Conservation (phyloP, 768 basidiomycete species). For the Mycena haematopus region DNA sequence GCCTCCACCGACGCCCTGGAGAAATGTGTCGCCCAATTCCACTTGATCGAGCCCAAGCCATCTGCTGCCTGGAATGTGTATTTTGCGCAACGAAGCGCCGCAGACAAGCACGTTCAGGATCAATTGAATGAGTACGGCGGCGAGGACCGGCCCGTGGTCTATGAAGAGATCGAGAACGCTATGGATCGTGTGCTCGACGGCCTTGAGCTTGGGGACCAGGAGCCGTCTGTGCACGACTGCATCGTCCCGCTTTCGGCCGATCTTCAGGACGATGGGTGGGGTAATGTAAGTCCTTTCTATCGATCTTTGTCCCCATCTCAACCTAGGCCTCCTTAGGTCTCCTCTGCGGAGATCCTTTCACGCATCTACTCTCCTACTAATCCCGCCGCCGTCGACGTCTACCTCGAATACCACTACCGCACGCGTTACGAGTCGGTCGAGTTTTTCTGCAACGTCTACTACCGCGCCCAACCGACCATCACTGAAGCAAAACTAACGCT, state of each 20-base stretch:
- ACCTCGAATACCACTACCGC: conserved; percentile 20
- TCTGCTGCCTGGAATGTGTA: conserved; percentile 7
- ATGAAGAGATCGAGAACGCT: conserved; percentile 17
- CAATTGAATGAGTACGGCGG: background rate
- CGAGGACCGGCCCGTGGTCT: conserved; percentile 9
- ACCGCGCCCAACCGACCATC: conserved; percentile 14
- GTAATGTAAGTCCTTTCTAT: conserved; percentile 1
- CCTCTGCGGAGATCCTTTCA: conserved; percentile 8
- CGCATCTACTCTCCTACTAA: conserved; percentile 22
- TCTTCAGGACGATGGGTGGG: conserved; percentile 11
- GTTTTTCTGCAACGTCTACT: conserved; percentile 18
- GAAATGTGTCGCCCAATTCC: conserved; percentile 16
- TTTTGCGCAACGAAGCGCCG: conserved; percentile 10
- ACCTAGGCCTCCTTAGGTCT: background rate
- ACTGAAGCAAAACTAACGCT: background rate
- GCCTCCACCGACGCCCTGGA: background rate
- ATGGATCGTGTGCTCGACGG: background rate
- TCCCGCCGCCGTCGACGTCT: conserved; percentile 18
- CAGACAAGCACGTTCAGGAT: conserved; percentile 8
- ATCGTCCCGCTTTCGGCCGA: conserved; percentile 8
- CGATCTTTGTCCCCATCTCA: background rate
- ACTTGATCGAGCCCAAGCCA: conserved; percentile 5
- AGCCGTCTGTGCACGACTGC: conserved; percentile 1
- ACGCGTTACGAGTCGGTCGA: conserved; percentile 20
- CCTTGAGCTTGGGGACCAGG: background rate